These are phyloP conservation scores for Wakefieldia striispora DNA, from an alignment of 768 basidiomycete genomes.

Conservation along the genomic window DNA sequence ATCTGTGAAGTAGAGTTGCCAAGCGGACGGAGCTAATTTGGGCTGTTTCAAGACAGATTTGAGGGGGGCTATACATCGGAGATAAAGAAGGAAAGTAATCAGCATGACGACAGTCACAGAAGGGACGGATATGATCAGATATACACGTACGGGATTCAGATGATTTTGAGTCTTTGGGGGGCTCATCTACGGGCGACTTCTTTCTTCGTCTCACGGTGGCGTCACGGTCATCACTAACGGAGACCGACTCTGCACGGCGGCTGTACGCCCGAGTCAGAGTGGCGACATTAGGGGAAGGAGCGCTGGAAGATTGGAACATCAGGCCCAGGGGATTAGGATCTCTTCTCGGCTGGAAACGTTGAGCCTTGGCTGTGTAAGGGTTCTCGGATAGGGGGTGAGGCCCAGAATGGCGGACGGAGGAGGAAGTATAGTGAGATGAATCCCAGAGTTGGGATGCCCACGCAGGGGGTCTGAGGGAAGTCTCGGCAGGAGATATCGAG, in stretches of 20 bases:
- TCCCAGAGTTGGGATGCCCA: constrained; percentile 74
- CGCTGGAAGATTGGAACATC: constrained; percentile 70
- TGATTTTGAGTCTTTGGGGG: constrained; percentile 39
- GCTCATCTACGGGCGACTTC: constrained; percentile 34
- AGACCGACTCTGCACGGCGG: constrained; percentile 65
- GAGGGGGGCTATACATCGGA: constrained; percentile 48
- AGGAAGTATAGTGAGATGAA: constrained; percentile 42
- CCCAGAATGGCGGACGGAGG: constrained; percentile 42
- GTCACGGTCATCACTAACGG: constrained; percentile 60
- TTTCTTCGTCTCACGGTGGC: constrained; percentile 70
- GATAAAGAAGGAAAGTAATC: constrained; percentile 23
- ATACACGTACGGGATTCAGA: constrained; percentile 47
- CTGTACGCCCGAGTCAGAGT: constrained; percentile 59
- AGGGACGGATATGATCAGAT: constrained; percentile 29
- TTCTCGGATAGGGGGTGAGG: constrained; percentile 46
- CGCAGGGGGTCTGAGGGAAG: constrained; percentile 53
- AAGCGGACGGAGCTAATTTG: constrained; percentile 89
- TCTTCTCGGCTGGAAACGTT: constrained; percentile 39
- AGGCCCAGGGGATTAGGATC: constrained; percentile 44
- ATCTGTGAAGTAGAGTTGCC: constrained; percentile 96
- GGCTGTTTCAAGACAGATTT: constrained; percentile 85
- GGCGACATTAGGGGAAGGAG: constrained; percentile 54
- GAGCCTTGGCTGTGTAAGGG: constrained; percentile 41
- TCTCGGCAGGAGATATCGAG: constrained; percentile 63
- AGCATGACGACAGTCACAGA: constrained; percentile 29